Percentiles rank a stretch among this genome's conserved stretches.
Conservation (phyloP, 2,329 filamentous ascomycete genomes). For the Talaromyces sp. region DNA sequence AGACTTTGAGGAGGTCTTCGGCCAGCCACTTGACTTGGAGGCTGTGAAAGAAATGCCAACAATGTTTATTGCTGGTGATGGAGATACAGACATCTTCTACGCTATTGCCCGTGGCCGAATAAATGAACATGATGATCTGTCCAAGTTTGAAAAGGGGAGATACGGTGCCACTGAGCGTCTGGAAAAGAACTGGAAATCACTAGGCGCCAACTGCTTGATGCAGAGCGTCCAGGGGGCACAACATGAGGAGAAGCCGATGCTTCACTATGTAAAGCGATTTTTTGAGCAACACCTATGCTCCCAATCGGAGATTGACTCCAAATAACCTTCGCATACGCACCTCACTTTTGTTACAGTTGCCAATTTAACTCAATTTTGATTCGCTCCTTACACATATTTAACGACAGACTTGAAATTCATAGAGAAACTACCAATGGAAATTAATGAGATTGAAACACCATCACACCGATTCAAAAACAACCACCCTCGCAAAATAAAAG, state of each 20-base stretch:
- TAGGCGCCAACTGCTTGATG: not conserved
- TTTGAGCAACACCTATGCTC: not conserved
- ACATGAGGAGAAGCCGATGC: conserved; percentile 2
- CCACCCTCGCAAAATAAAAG: not conserved
- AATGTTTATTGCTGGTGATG: conserved; percentile 3
- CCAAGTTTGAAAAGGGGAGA: not conserved
- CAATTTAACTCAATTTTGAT: not conserved
- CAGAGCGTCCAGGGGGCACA: not conserved
- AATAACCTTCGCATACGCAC: not conserved
- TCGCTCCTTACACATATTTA: not conserved
- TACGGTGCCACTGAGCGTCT: not conserved
- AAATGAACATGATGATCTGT: not conserved
- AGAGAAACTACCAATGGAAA: not conserved
- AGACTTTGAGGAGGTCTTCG: not conserved
- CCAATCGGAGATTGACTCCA: not conserved
- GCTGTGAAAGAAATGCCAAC: not conserved
- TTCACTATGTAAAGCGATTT: not conserved
- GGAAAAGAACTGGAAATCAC: not conserved
- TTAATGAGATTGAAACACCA: not conserved
- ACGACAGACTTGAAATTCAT: not conserved
- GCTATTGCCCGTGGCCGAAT: not conserved
- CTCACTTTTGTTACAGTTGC: not conserved
- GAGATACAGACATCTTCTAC: conserved; percentile 2
- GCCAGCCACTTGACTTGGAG: not conserved
- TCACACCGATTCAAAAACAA: not conserved